Base-by-base conservation (phyloP, 306 rosid genomes). In the Trifolium repens region DNA sequence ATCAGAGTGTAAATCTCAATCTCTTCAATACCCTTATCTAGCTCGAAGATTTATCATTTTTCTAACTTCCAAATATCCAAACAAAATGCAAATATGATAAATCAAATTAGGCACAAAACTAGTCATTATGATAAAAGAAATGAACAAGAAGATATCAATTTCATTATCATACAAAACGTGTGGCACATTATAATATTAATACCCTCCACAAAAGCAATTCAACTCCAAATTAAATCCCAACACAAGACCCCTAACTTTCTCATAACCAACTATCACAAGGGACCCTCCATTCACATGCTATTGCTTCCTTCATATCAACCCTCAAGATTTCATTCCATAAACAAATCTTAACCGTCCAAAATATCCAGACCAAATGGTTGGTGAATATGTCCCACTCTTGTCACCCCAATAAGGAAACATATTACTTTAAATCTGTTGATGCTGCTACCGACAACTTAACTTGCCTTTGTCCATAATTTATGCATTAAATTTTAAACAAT, bases 391-490 rank as follows among this genome's bases (percentile, higher is more conserved):
- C 97, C 80, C 86, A 69, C 57, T 82, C 84, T 81, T 94, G 98
- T 94, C 96, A 83, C 85, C 89, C 87, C 19, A 60, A 7, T 47
- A 53, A 68, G 0, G 68, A 60, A 90, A 79, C 97, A 90, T 50
- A 11, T 32, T 85, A 85, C 96, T 90, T 89, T 89, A 79, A 84
- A 70, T 77, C 49, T 94, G 97, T 89, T 80, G 69, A 88, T 67
- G 17, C 83, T 85, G 81, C 92, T 82, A 80, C 96, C 97, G 96
- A 91, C 98, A 91, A 65, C 89, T 72, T 69, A 60, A 71, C 87
- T 85, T 88, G 76, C 83, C 97, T 88, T 88, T 89, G 88, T 93
- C 96, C 93, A 74, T 47, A 86, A 83, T 89, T 87, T 84, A 50
- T 64, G 39, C 39, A 52, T 53, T 71, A 7, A 30, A 63, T 68